These are phyloP conservation scores for Xylariaceae sp. DNA, from an alignment of 2,329 filamentous ascomycete genomes.

Conservation along the genomic window DNA sequence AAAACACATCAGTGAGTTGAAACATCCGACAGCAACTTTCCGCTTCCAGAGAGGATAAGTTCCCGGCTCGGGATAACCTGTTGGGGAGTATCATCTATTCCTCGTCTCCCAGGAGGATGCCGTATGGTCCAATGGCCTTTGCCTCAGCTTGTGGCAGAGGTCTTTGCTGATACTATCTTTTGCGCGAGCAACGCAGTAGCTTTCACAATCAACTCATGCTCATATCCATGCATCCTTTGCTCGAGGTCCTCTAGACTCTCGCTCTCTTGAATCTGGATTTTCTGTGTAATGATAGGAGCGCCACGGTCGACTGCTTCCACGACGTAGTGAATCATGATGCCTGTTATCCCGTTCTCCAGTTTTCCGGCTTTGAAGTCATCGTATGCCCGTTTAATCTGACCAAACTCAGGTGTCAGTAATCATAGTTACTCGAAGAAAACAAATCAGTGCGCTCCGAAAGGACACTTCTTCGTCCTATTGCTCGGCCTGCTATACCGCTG, in stretches of 20 bases:
- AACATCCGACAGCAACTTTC: conserved; percentile 3
- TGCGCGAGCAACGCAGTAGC: conserved; percentile 41
- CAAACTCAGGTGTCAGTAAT: conserved; percentile 4
- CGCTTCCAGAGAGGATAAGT: background rate
- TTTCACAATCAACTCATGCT: conserved; percentile 64
- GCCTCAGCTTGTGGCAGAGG: conserved; percentile 16
- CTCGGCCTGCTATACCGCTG: background rate
- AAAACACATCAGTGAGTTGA: background rate
- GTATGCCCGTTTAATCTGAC: conserved; percentile 59
- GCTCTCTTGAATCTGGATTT: conserved; percentile 53
- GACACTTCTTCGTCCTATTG: background rate
- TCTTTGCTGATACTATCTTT: conserved; percentile 23
- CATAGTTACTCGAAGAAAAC: background rate
- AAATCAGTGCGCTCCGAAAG: background rate
- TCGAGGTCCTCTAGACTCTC: conserved; percentile 55
- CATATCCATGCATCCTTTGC: conserved; percentile 57
- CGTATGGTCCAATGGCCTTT: background rate
- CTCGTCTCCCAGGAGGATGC: background rate
- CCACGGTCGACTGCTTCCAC: conserved; percentile 65
- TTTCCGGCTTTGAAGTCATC: conserved; percentile 51
- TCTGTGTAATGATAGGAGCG: conserved; percentile 55
- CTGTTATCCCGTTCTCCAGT: conserved; percentile 57
- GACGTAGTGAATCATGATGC: conserved; percentile 69
- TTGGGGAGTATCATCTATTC: background rate
- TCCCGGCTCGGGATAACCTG: background rate